These are phyloP conservation scores for Carex scoparia DNA, from an alignment of 176 grass and related monocot genomes.

Conservation along the genomic window DNA sequence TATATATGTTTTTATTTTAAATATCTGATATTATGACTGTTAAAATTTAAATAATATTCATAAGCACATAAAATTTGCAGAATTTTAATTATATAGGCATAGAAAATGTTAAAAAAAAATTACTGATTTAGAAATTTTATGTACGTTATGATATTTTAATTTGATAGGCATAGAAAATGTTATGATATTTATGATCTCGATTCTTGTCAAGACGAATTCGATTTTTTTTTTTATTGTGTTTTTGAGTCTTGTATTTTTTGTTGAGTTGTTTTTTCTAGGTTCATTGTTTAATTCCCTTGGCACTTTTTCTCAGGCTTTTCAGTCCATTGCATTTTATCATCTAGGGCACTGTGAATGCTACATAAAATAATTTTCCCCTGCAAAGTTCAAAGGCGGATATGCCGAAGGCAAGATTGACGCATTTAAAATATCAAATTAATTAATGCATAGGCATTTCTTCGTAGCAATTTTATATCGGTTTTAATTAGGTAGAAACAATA, in stretches of 20 bases:
- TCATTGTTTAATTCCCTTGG: not conserved
- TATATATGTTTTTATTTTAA: not conserved
- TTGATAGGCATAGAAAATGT: not conserved
- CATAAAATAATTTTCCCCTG: not conserved
- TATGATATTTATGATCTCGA: not conserved
- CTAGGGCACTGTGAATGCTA: not conserved
- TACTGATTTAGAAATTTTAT: not conserved
- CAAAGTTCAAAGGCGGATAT: not conserved
- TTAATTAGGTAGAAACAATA: too few relatives aligned
- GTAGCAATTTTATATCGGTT: too few relatives aligned
- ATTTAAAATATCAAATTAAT: not conserved
- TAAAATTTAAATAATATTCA: not conserved
- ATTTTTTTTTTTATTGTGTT: not conserved
- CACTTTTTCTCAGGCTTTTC: not conserved
- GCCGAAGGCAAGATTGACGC: not conserved
- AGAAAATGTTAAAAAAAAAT: not conserved
- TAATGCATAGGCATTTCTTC: not conserved
- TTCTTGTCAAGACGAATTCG: not conserved
- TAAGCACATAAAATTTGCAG: not conserved
- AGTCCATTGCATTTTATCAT: constrained; percentile 14
- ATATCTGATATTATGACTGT: not conserved
- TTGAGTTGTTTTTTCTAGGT: not conserved
- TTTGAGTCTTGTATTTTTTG: too few relatives aligned
- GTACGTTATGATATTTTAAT: not conserved
- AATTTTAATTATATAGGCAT: not conserved